phyloP scores from a whole-genome alignment of 768 basidiomycete genomes.

The Strobilomyces dryophilus region DNA sequence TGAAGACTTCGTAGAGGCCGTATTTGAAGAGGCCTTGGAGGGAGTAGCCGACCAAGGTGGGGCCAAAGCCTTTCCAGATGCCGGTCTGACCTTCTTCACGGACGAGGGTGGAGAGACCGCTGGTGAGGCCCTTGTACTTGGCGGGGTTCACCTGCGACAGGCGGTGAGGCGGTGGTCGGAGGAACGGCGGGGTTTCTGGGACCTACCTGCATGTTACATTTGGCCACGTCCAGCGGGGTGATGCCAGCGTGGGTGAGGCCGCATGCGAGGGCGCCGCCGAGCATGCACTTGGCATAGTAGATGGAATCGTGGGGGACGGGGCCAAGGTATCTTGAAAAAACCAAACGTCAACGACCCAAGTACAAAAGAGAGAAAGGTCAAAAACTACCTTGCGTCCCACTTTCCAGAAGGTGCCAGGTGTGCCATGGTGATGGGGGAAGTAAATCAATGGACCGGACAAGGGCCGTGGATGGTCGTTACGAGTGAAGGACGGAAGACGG shows the following conservation, averaged over 20 bases:
- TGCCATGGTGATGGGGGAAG: conserved; percentile 3
- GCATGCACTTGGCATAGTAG: conserved; percentile 84
- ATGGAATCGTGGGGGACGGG: conserved; percentile 70
- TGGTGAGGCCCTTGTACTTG: conserved; percentile 68
- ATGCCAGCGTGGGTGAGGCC: conserved; percentile 86
- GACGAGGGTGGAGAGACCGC: conserved; percentile 59
- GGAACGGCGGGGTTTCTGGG: too few relatives aligned
- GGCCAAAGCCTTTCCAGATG: conserved; percentile 93
- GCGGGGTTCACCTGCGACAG: conserved; percentile 61
- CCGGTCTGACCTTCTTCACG: conserved; percentile 81
- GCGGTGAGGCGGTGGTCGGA: not conserved
- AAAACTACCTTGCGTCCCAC: conserved; percentile 12
- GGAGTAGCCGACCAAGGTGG: conserved; percentile 90
- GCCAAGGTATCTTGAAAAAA: conserved; percentile 50
- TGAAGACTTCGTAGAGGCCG: conserved; percentile 97
- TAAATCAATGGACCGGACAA: conserved; percentile 3
- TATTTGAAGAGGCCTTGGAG: conserved; percentile 98
- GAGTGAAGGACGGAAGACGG: not conserved
- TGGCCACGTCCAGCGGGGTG: conserved; percentile 83
- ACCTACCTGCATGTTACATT: conserved; percentile 79
- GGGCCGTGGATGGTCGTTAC: conserved; percentile 23
- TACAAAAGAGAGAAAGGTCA: conserved; percentile 11
- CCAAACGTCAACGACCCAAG: conserved; percentile 36
- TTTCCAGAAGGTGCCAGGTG: conserved; percentile 16
- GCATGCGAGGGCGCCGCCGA: conserved; percentile 84